Base-by-base conservation (phyloP, 148 eudicot species). In the Diospyros kaki region DNA sequence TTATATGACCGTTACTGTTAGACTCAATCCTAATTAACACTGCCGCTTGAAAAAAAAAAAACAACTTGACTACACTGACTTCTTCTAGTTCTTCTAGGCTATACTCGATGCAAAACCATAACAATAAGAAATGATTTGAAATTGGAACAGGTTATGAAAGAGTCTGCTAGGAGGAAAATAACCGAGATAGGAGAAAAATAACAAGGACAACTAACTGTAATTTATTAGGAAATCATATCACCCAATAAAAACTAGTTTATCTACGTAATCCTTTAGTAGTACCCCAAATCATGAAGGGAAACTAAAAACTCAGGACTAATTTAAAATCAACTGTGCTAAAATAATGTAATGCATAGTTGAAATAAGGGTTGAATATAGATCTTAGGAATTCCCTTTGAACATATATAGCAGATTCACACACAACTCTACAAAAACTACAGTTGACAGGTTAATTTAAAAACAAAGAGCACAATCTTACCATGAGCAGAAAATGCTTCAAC, bases 401-500 rank as follows among this genome's bases (percentile, higher is more conserved):
- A 53, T 18, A 61, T 74, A 43, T 59, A 51, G 56, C 28, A 4
- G 55, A 48, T 48, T n/a, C 58, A 14, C 6, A 44, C 39, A 38
- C 53, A 50, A 48, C 6, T 48, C 14, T 63, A 3, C 48, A 51
- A 17, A 38, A 53, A 15, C 62, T 65, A 43, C 61, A 73, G 45
- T 43, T 44, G 45, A 58, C 55, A 11, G n/a, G 55, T 72, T 53
- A 15, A 72, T 15, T 18, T n/a, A 75, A 39, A 13, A 51, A 55
- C 52, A 67, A 68, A 63, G 53, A 43, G 17, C 41, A 73, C 52
- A 74, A 60, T 58, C 75, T 75, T 83, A 95, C 99, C 89, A 60
- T 79, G 76, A 95, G 90, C 81, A 95, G 68, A 28, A 80, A 83
- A 73, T 72, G 70, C 75, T 87, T 95, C 75, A 93, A 71, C 9